Evolutionary conservation across 2,329 filamentous ascomycete species (phyloP), one percentile per base, ranked within the genome.

Genomic region (Aschersonia sp.): DNA sequence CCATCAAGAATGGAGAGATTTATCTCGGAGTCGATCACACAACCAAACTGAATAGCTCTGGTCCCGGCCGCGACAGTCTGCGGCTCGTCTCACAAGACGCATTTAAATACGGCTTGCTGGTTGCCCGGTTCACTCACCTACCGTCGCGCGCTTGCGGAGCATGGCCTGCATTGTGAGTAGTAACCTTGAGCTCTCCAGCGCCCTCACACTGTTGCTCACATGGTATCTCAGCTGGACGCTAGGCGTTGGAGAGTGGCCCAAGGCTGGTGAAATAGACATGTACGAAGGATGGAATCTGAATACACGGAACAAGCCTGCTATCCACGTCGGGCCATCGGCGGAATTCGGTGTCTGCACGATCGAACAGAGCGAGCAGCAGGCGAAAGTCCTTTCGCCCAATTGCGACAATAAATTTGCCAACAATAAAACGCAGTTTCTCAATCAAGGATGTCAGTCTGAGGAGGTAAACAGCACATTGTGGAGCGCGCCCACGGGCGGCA

Each of bases 61-160:
- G 59, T 30, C 48, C 56, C 40, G 69, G 69, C 30, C 64, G 73
- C 10, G 62, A 62, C 46, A 83, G 77, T 53, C 76, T 87, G 30
- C 73, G 83, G n/a, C 58, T 88, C 8, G 73, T 77, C 49, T 83
- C 79, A 57, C 77, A 71, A 48, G 69, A 71, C 37, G 60, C 63
- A 4, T 87, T 82, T 62, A 74, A 69, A 47, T 69, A 77, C 45
- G 83, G 80, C 5, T 72, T 87, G 31, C 71, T 87, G 54, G 75
- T 87, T 40, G 67, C 81, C 30, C 42, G 43, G 11, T 49, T 47
- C 32, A 47, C 10, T n/a, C 48, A 49, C 54, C 77, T 87, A 65
- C 82, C 83, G n/a, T 69, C 66, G 44, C 69, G 72, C 4, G 66
- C 69, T 43, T 87, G 83, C 54, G 83, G 83, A 41, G 71, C 73